phyloP scores from a whole-genome alignment of 106 monocot genomes.

The Apostasia shenzhenica region DNA sequence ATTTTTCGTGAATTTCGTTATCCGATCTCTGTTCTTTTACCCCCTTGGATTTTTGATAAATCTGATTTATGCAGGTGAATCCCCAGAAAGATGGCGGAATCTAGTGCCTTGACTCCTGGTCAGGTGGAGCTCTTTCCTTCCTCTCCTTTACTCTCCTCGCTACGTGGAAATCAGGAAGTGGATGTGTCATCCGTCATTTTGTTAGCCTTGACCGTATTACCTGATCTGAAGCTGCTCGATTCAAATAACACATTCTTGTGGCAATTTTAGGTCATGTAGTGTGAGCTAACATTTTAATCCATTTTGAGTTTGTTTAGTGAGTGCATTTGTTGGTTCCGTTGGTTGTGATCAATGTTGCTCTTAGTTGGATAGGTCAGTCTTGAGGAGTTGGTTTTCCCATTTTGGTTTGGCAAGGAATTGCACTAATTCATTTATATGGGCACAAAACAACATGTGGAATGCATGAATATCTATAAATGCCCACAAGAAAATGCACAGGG shows the following conservation, averaged over 20 bases:
- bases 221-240: neutral
- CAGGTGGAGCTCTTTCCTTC: neutral
- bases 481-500: too few species aligned
- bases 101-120: slow-evolving; percentile 7
- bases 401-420: too few species aligned
- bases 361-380: too few species aligned
- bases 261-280: neutral
- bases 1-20: neutral
- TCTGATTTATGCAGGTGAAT: slow-evolving; percentile 4
- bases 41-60: neutral
- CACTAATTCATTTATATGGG: too few species aligned
- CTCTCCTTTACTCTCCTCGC: neutral
- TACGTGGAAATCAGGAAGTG: too few species aligned
- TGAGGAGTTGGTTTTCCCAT: too few species aligned
- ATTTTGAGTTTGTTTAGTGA: neutral
- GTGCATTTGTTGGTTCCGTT: neutral
- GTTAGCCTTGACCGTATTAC: neutral
- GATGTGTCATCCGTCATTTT: too few species aligned
- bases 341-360: too few species aligned
- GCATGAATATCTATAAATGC: too few species aligned
- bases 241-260: neutral
- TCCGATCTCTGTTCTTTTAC: neutral
- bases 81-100: slow-evolving; percentile 1
- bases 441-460: too few species aligned
- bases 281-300: neutral